A percentile compares a stretch with the other conserved stretches of the same genome.
phyloP scores from a whole-genome alignment of 2,329 filamentous ascomycete genomes.

The Endoconidiophora polonica region DNA sequence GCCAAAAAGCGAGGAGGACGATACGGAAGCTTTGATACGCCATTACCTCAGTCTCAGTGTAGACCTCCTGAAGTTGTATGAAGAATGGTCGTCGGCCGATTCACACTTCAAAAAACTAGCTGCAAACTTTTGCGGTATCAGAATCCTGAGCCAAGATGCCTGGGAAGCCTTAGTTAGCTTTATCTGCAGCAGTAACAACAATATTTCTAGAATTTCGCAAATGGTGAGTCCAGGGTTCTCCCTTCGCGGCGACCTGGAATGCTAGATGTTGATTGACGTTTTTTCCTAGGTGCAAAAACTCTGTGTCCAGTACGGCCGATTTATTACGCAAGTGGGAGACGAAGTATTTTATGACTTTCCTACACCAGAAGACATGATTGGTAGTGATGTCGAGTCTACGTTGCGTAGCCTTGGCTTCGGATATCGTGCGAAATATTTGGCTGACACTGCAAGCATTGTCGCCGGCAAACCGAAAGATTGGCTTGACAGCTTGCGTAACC shows the following conservation, averaged over 20 bases:
- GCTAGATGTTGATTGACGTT: not conserved
- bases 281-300: conserved; percentile 56
- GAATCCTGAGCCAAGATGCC: conserved; percentile 83
- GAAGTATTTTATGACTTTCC: conserved; percentile 80
- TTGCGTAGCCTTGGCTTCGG: conserved; percentile 79
- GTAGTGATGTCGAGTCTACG: conserved; percentile 58
- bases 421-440: conserved; percentile 85
- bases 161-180: conserved; percentile 92
- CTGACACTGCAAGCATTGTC: conserved; percentile 65
- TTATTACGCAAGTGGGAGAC: conserved; percentile 53
- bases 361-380: conserved; percentile 52
- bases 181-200: conserved; percentile 98
- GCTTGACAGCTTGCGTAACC: conserved; percentile 65
- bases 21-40: conserved; percentile 55
- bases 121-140: conserved; percentile 72
- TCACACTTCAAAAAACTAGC: conserved; percentile 80
- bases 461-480: conserved; percentile 53
- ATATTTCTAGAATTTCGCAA: conserved; percentile 83
- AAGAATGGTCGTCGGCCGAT: conserved; percentile 73
- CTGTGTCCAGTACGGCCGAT: conserved; percentile 66
- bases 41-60: conserved; percentile 78
- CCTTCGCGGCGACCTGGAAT: not conserved
- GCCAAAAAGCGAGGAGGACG: conserved; percentile 29
- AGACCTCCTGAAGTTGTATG: conserved; percentile 61
- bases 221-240: conserved; percentile 43